Evolutionary conservation across 129 eudicot species (phyloP).

Genomic region (Sambucus nigra): DNA sequence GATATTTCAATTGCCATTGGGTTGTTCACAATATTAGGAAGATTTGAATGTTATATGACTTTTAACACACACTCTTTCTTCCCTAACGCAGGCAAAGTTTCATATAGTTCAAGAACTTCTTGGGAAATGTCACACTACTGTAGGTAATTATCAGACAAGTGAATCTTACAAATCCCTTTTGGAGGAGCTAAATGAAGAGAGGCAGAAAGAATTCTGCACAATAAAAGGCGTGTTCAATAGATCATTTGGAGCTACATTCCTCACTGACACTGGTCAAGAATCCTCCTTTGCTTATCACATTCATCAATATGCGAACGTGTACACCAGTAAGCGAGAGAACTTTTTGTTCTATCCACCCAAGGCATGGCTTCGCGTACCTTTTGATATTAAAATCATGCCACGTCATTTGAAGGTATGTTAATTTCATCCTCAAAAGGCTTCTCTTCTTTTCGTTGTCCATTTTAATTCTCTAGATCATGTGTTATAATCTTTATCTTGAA

Average conservation of each 20-base stretch:
- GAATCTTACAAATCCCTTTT: conserved; percentile 33
- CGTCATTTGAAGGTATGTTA: conserved; percentile 55
- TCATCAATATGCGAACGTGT: conserved; percentile 48
- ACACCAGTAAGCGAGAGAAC: conserved; percentile 51
- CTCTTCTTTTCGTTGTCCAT: too few species aligned
- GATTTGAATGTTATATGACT: too few species aligned
- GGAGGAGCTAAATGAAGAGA: conserved; percentile 38
- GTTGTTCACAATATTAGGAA: too few species aligned
- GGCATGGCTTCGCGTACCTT: conserved; percentile 51
- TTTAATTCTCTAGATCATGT: too few species aligned
- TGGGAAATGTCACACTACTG: conserved; percentile 36
- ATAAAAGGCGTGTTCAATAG: conserved; percentile 43
- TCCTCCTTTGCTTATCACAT: conserved; percentile 48
- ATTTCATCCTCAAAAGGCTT: too few species aligned
- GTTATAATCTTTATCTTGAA: too few species aligned
- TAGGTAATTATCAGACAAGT: conserved; percentile 13
- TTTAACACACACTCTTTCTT: not conserved
- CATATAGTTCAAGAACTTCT: conserved; percentile 49
- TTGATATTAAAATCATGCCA: conserved; percentile 60
- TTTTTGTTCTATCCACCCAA: conserved; percentile 41
- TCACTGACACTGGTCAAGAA: conserved; percentile 48
- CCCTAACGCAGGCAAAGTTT: conserved; percentile 30
- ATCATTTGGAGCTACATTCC: conserved; percentile 48
- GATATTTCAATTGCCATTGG: too few species aligned
- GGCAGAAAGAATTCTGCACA: conserved; percentile 29